phyloP scores from a whole-genome alignment of 2,329 filamentous ascomycete species.

The Pezicula neosporulosa region DNA sequence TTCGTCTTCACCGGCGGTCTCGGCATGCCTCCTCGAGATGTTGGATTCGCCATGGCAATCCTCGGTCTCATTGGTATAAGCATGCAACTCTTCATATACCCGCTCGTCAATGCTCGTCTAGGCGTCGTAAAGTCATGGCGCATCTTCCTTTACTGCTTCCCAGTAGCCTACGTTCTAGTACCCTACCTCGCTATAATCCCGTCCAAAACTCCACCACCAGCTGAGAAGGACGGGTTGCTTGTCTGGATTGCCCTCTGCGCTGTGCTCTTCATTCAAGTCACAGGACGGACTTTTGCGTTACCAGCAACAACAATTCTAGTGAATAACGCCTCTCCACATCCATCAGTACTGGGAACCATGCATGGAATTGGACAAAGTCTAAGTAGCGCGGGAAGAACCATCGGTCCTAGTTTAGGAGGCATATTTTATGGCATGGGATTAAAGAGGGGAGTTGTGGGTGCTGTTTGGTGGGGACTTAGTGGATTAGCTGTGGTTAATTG shows the following conservation, averaged over 20 bases:
- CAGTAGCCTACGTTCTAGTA: slow-evolving; percentile 63
- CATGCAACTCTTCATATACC: slow-evolving; percentile 71
- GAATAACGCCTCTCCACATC: slow-evolving; percentile 56
- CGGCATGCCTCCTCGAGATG: slow-evolving; percentile 64
- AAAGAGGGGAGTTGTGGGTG: slow-evolving; percentile 25
- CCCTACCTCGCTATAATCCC: slow-evolving; percentile 70
- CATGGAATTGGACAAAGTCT: slow-evolving; percentile 50
- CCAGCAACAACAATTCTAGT: slow-evolving; percentile 56
- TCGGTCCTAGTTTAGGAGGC: slow-evolving; percentile 47
- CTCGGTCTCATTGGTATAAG: slow-evolving; percentile 69
- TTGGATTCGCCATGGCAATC: slow-evolving; percentile 73
- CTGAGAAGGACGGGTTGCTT: slow-evolving; percentile 6
- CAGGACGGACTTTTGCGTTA: slow-evolving; percentile 66
- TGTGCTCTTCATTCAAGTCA: slow-evolving; percentile 65
- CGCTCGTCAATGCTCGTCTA: slow-evolving; percentile 58
- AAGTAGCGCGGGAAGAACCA: slow-evolving; percentile 41
- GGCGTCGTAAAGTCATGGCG: slow-evolving; percentile 67
- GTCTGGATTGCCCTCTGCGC: slow-evolving; percentile 19
- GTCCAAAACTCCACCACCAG: slow-evolving; percentile 5
- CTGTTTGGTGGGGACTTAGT: slow-evolving; percentile 21
- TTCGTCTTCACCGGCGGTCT: slow-evolving; percentile 62
- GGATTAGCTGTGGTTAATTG: background rate
- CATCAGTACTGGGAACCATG: slow-evolving; percentile 51
- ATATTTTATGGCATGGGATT: slow-evolving; percentile 23
- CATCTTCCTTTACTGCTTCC: slow-evolving; percentile 63